Evolutionary conservation across 2,329 filamentous ascomycete genomes (phyloP), one percentile per base, ranked within the genome.

Genomic region (Apiospora malaysiana): DNA sequence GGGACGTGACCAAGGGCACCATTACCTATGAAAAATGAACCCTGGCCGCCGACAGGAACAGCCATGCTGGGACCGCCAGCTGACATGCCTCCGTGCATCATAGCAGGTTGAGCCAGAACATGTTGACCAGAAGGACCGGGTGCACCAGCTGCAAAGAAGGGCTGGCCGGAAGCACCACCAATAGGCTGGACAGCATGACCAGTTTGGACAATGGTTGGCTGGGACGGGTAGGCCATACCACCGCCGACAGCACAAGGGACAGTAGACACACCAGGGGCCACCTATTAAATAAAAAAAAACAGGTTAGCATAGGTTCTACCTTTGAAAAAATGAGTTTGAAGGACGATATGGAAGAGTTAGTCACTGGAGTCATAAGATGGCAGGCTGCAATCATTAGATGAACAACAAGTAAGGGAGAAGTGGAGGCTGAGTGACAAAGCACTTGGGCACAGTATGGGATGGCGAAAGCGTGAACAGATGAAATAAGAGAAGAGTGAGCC

Each of bases 161-260:
- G 70, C 27, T 66, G 66, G n/a, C 18, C 66, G 9, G 27, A 21
- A 40, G 37, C 10, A 73, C 46, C 18, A 47, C 69, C 18, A 27
- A 65, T 25, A 23, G 68, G 49, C 51, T 69, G 68, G 8, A 69
- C 45, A 7, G 68, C 47, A 25, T 69, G 68, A 14, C 68, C 68
- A 9, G 37, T 10, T 46, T 69, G 67, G 49, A 70, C 68, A 43
- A 72, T 46, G 25, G 75, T 71, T 7, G 70, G 74, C 23, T 71
- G 73, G 67, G 76, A 77, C 18, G 72, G 69, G 23, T 74, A 69
- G 14, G 68, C 68, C 66, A 76, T 73, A 56, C 77, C 72, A 27
- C 23, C 25, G 21, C 75, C 59, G 47, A 79, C 75, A 21, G 75
- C 9, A 8, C 51, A 32, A 2, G 71, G 77, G 4, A 72, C 72